phyloP scores from a whole-genome alignment of 345 rosid genomes.

The Bruguiera sexangula region DNA sequence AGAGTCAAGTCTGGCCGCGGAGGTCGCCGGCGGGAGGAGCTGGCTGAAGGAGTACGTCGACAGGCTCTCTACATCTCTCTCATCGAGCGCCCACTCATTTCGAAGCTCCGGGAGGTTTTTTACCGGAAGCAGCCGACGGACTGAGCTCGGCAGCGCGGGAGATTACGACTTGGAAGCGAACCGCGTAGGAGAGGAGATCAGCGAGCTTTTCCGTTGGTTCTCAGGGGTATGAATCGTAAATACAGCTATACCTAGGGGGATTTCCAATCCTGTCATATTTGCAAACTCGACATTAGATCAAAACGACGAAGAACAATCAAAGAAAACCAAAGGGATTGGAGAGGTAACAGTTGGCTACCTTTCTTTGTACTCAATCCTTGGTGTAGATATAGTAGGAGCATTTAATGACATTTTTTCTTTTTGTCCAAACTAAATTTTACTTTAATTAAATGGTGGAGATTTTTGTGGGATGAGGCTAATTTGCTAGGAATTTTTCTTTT shows the following conservation, averaged over 20 bases:
- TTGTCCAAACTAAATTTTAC: too few relatives aligned
- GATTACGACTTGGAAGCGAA: slow-evolving; percentile 66
- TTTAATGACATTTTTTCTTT: too few relatives aligned
- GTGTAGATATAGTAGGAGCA: too few relatives aligned
- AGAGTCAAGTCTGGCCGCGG: slow-evolving; percentile 49
- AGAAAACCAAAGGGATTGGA: too few relatives aligned
- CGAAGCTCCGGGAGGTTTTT: slow-evolving; percentile 80
- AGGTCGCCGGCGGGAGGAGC: slow-evolving; percentile 58
- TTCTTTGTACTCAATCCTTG: too few relatives aligned
- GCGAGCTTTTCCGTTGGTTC: slow-evolving; percentile 85
- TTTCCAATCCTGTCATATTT: too few relatives aligned
- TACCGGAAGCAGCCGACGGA: slow-evolving; percentile 81
- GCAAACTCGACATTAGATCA: too few relatives aligned
- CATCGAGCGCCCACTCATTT: slow-evolving; percentile 69
- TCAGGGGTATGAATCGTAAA: slow-evolving; percentile 59
- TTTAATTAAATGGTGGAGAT: too few relatives aligned
- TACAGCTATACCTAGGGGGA: neutral
- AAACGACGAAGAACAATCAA: too few relatives aligned
- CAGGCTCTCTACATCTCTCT: slow-evolving; percentile 57
- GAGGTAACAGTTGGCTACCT: too few relatives aligned
- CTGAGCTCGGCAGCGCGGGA: slow-evolving; percentile 34
- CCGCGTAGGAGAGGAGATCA: slow-evolving; percentile 78
- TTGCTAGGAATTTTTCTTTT: too few relatives aligned
- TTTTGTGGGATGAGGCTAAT: too few relatives aligned
- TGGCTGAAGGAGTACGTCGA: slow-evolving; percentile 92